Base-by-base conservation (phyloP, 2,329 filamentous ascomycete genomes). In the Xylaria sp. region DNA sequence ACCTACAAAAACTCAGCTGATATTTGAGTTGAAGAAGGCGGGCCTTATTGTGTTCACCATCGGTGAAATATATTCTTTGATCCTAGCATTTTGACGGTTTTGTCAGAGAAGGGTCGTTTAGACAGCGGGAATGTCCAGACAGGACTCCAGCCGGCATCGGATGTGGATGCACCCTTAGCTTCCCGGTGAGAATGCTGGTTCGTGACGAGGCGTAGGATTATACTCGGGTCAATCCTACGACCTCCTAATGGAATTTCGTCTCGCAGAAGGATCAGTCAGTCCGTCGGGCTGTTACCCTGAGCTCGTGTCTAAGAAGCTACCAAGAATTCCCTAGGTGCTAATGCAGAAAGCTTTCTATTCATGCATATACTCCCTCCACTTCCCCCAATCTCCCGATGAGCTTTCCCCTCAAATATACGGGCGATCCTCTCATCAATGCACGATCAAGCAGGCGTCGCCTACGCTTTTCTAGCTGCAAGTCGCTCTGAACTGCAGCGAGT, bases 1-100 rank as follows among this genome's bases (percentile, higher is more conserved):
- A 97, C 79, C 81, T 99, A 67, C 94, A 97, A 77, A 93, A 93
- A 72, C 83, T 99, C 69, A 88, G 88, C 74, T 97, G 92, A 54
- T 31, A 47, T n/a, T n/a, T 43, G 11, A 31, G 31, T 3, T 37
- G 17, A 21, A 54, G 21, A 42, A 45, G 17, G n/a, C 17, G 7
- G 31, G 42, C 11, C 28, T 31, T 14, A 31, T 33, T 9, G 15
- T 54, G 31, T 31, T 25, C 38, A 35, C 49, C 14, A 21, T 35
- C 50, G 50, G 19, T 43, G n/a, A 23, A 33, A 42, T 17, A 37
- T n/a, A 42, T n/a, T n/a, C n/a, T 15, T 23, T 14, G 19, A 15
- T 14, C 31, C 3, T 15, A 25, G 47, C 47, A 19, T 50, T 23
- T 43, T 12, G 15, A n/a, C 38, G 19, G 21, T 5, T 11, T 17